phyloP scores from a whole-genome alignment of 2,329 filamentous ascomycete species.

The Clarireedia homoeocarpa region DNA sequence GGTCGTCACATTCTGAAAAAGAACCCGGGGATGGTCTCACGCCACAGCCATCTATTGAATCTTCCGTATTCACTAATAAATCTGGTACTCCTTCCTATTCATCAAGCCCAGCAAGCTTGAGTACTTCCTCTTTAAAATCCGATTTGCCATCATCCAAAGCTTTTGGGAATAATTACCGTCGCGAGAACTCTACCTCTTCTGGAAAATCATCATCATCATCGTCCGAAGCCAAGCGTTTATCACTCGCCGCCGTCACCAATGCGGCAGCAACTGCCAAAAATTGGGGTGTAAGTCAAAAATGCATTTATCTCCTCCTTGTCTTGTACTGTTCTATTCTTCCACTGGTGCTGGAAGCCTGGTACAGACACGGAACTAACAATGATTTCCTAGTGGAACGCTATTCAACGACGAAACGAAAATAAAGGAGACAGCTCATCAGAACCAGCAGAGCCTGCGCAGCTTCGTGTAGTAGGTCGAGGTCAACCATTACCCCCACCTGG shows the following conservation, averaged over 20 bases:
- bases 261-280: slow-evolving; percentile 48
- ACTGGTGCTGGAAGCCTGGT: not conserved
- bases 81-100: slow-evolving; percentile 19
- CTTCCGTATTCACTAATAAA: slow-evolving; percentile 10
- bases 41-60: slow-evolving; percentile 23
- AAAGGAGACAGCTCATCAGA: slow-evolving; percentile 17
- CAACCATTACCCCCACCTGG: slow-evolving; percentile 77
- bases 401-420: slow-evolving; percentile 40
- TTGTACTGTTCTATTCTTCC: not conserved
- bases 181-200: slow-evolving; percentile 30
- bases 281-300: slow-evolving; percentile 37
- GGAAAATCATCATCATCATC: slow-evolving; percentile 17
- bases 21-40: slow-evolving; percentile 26
- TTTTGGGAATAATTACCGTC: slow-evolving; percentile 31
- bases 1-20: slow-evolving; percentile 31
- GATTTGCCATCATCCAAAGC: slow-evolving; percentile 33
- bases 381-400: slow-evolving; percentile 37
- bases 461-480: slow-evolving; percentile 63
- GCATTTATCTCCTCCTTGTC: not conserved
- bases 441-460: slow-evolving; percentile 43
- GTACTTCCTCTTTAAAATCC: slow-evolving; percentile 34
- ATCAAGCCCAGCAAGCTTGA: slow-evolving; percentile 29
- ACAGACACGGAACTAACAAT: not conserved
- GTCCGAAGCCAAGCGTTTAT: slow-evolving; percentile 38
- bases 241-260: slow-evolving; percentile 47